Percentiles rank a stretch among this genome's conserved stretches.
Conservation (phyloP, 257 asterid species). For the Rhazya stricta region DNA sequence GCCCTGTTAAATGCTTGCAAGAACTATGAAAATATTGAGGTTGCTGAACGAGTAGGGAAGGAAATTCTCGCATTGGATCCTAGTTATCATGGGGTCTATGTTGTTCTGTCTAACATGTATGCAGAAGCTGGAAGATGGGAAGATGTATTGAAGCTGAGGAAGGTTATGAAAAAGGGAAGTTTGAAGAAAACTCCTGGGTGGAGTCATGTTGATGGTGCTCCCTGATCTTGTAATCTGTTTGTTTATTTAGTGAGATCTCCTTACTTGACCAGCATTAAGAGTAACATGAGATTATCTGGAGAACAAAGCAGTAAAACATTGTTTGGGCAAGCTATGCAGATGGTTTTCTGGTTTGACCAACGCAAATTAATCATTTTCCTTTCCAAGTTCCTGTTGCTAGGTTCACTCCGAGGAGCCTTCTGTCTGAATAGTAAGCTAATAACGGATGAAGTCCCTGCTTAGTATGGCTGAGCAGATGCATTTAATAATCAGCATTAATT, state of each 20-base stretch:
- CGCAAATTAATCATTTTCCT: neutral
- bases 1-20: constrained; percentile 69
- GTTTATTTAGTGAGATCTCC: neutral
- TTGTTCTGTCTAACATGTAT: constrained; percentile 75
- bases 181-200: constrained; percentile 68
- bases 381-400: neutral
- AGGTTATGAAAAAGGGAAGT: constrained; percentile 55
- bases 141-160: constrained; percentile 53
- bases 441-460: neutral
- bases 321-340: neutral
- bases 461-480: neutral
- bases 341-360: neutral
- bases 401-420: neutral
- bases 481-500: neutral
- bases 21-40: constrained; percentile 54
- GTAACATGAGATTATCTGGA: neutral
- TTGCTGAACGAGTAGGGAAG: constrained; percentile 64
- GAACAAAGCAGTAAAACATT: no score
- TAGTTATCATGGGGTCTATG: constrained; percentile 60
- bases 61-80: constrained; percentile 69
- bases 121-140: constrained; percentile 91
- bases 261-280: neutral
- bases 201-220: constrained; percentile 50
- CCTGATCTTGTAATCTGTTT: constrained; percentile 13
- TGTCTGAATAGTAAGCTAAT: neutral